phyloP scores from a whole-genome alignment of 2,329 filamentous ascomycete genomes.

The Pseudogymnoascus sp. region DNA sequence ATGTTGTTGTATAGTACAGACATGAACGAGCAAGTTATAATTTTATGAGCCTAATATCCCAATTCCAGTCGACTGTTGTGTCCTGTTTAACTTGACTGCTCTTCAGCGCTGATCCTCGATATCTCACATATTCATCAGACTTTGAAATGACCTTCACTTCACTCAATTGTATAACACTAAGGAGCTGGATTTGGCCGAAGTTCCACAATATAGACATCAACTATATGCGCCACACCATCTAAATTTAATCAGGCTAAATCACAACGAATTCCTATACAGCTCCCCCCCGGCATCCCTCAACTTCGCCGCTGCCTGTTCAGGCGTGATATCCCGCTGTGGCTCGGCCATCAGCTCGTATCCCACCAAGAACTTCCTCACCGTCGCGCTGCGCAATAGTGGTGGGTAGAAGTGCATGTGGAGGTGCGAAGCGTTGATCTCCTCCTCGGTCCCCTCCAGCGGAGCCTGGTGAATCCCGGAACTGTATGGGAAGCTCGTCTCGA shows the following conservation, averaged over 20 bases:
- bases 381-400: conserved; percentile 82
- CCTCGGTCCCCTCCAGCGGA: conserved; percentile 68
- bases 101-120: neutral
- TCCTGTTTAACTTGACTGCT: neutral
- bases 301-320: conserved; percentile 80
- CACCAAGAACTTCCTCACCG: conserved; percentile 91
- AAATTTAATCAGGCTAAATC: neutral
- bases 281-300: conserved; percentile 70
- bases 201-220: neutral
- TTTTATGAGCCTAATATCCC: neutral
- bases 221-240: neutral
- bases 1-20: neutral
- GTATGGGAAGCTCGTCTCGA: conserved; percentile 94
- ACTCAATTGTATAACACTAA: neutral
- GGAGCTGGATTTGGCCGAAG: neutral
- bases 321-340: conserved; percentile 96
- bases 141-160: neutral
- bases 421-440: conserved; percentile 81
- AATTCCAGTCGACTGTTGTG: neutral
- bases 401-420: conserved; percentile 98
- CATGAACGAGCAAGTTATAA: neutral
- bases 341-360: conserved; percentile 96
- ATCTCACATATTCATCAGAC: neutral
- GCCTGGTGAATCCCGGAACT: conserved; percentile 96
- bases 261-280: conserved; percentile 62